Evolutionary conservation across 2,329 filamentous ascomycete species (phyloP).

Genomic region (Aureobasidium lini): DNA sequence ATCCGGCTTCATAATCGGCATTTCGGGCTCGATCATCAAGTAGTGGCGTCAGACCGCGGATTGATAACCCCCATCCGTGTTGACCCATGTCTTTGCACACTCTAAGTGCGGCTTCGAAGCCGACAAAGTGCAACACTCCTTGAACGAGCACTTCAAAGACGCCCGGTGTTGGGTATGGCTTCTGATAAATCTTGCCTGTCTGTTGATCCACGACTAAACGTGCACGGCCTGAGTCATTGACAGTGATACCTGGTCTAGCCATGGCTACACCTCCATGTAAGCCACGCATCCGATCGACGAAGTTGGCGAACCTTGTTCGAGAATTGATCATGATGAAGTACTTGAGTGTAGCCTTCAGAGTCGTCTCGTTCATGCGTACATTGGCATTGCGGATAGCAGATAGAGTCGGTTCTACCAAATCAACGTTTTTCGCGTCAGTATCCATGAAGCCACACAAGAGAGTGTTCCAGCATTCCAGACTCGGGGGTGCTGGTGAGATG

Average conservation of each 20-base stretch:
- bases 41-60: slow-evolving; percentile 31
- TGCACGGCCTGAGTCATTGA: slow-evolving; percentile 22
- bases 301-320: slow-evolving; percentile 29
- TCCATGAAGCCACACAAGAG: slow-evolving; percentile 58
- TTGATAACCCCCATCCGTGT: slow-evolving; percentile 40
- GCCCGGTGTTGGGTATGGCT: slow-evolving; percentile 36
- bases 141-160: slow-evolving; percentile 36
- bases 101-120: slow-evolving; percentile 36
- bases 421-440: slow-evolving; percentile 7
- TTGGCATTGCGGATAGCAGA: slow-evolving; percentile 26
- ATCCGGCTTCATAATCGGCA: slow-evolving; percentile 30
- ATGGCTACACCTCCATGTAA: slow-evolving; percentile 31
- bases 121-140: slow-evolving; percentile 38
- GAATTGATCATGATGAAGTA: slow-evolving; percentile 31
- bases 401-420: slow-evolving; percentile 20
- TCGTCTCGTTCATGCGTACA: slow-evolving; percentile 40
- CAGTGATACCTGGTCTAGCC: slow-evolving; percentile 31
- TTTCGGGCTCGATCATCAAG: slow-evolving; percentile 34
- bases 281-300: slow-evolving; percentile 37
- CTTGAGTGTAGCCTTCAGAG: slow-evolving; percentile 33
- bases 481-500: slow-evolving; percentile 51
- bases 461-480: slow-evolving; percentile 62
- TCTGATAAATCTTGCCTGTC: slow-evolving; percentile 32
- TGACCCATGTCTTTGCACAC: slow-evolving; percentile 36
- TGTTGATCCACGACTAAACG: slow-evolving; percentile 2